phyloP scores from a whole-genome alignment of 2,329 filamentous ascomycete species.

The Penicillium freii region DNA sequence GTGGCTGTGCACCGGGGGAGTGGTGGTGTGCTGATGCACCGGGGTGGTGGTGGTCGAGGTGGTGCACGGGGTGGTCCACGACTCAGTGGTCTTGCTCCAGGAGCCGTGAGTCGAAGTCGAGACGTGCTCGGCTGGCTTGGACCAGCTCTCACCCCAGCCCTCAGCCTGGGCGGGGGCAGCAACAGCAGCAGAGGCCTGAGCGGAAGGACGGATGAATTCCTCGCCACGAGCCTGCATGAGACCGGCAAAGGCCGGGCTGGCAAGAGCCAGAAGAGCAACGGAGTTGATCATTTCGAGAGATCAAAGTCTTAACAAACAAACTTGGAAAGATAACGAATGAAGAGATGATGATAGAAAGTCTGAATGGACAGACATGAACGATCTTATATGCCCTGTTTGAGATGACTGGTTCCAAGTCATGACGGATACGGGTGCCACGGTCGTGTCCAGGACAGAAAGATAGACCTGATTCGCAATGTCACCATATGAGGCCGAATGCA shows the following conservation, averaged over 20 bases:
- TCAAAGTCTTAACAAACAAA: conserved; percentile 15
- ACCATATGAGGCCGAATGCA: conserved; percentile 20
- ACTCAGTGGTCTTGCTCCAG: conserved; percentile 6
- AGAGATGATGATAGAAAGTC: conserved; percentile 13
- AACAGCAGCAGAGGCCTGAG: conserved; percentile 4
- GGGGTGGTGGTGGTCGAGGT: neutral
- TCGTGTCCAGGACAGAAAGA: conserved; percentile 28
- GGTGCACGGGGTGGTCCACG: conserved; percentile 10
- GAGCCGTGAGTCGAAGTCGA: conserved; percentile 5
- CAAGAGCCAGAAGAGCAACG: conserved; percentile 37
- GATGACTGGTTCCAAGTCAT: conserved; percentile 11
- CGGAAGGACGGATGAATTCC: conserved; percentile 7
- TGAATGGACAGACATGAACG: conserved; percentile 8
- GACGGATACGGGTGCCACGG: conserved; percentile 26
- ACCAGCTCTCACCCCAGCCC: conserved; percentile 13
- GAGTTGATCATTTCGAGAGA: conserved; percentile 38
- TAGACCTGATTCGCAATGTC: conserved; percentile 23
- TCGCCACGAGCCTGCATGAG: conserved; percentile 30
- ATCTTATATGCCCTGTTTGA: conserved; percentile 29
- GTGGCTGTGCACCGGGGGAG: neutral
- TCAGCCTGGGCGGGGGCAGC: conserved; percentile 3
- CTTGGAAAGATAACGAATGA: conserved; percentile 25
- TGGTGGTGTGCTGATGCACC: neutral
- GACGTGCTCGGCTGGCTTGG: conserved; percentile 4
- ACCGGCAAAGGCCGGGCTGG: conserved; percentile 37